These are phyloP conservation scores for Dryas integrifolia DNA, from an alignment of 331 rosid species.

Conservation along the genomic window DNA sequence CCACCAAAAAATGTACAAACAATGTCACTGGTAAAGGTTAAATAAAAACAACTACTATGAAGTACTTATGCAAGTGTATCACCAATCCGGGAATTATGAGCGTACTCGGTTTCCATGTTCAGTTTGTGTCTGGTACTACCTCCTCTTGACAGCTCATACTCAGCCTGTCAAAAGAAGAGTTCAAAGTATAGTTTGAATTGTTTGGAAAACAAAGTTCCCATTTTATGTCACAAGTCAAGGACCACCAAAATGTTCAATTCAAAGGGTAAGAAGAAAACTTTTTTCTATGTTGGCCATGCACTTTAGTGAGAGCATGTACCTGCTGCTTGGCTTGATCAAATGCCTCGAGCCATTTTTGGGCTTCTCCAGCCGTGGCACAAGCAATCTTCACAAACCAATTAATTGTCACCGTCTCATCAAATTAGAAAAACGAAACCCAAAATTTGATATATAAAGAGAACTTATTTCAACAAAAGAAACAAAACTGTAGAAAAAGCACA, in stretches of 20 bases:
- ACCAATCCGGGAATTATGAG: conserved; percentile 17
- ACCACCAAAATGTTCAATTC: conserved; percentile 14
- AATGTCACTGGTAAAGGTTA: conserved; percentile 5
- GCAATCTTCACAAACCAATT: conserved; percentile 67
- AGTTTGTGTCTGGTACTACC: conserved; percentile 64
- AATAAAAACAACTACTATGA: conserved; percentile 1
- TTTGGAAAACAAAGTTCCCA: conserved; percentile 10
- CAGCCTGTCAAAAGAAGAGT: conserved; percentile 61
- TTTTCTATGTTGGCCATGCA: not conserved
- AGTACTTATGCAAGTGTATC: conserved; percentile 16
- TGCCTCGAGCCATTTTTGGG: conserved; percentile 86
- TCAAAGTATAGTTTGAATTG: not conserved
- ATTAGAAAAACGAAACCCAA: not conserved
- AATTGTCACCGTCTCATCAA: conserved; percentile 7
- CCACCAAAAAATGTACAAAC: conserved; percentile 3
- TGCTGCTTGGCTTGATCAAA: conserved; percentile 97
- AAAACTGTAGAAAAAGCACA: not conserved
- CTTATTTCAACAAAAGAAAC: not conserved
- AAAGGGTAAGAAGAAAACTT: not conserved
- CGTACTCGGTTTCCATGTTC: conserved; percentile 81
- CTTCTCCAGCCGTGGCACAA: conserved; percentile 77
- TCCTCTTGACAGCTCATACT: conserved; percentile 66
- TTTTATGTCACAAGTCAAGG: conserved; percentile 19
- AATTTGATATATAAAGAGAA: not conserved
- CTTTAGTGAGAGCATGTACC: conserved; percentile 40